Percentiles rank a stretch among this genome's conserved stretches.
phyloP scores from a whole-genome alignment of 768 basidiomycete species.

The Hemileccinum rubropunctum region DNA sequence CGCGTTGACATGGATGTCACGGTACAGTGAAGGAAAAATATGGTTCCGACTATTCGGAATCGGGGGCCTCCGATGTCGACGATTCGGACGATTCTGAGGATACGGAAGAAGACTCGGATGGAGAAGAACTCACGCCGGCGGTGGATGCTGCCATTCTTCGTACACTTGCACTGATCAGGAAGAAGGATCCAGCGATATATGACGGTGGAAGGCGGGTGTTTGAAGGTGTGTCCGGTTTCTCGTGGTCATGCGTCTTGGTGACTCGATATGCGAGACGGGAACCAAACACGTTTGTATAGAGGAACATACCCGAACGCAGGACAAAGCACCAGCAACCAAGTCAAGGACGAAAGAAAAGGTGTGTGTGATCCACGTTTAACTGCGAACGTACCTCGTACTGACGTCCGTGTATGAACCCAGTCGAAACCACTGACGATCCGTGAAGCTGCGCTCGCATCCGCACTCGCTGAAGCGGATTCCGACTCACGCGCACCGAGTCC shows the following conservation, averaged over 20 bases:
- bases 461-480: conserved; percentile 46
- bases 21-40: conserved; percentile 80
- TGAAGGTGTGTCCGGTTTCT: conserved; percentile 53
- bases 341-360: conserved; percentile 52
- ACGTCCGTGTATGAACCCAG: conserved; percentile 30
- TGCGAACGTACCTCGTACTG: not conserved
- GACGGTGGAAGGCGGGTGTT: conserved; percentile 67
- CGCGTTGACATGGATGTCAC: not conserved
- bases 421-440: conserved; percentile 72
- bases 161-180: conserved; percentile 81
- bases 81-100: conserved; percentile 61
- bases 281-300: conserved; percentile 40
- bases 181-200: conserved; percentile 85
- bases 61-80: conserved; percentile 22
- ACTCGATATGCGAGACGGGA: not conserved
- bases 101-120: conserved; percentile 91
- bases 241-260: not conserved
- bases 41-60: conserved; percentile 61
- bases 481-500: conserved; percentile 57
- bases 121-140: conserved; percentile 89
- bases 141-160: conserved; percentile 93
- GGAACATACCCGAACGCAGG: conserved; percentile 52
- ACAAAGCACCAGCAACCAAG: conserved; percentile 22
- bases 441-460: conserved; percentile 66
- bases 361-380: conserved; percentile 1